A percentile compares a stretch with the other conserved stretches of the same genome.
phyloP scores from a whole-genome alignment of 768 basidiomycete genomes.

The Tephrocybe rancida region DNA sequence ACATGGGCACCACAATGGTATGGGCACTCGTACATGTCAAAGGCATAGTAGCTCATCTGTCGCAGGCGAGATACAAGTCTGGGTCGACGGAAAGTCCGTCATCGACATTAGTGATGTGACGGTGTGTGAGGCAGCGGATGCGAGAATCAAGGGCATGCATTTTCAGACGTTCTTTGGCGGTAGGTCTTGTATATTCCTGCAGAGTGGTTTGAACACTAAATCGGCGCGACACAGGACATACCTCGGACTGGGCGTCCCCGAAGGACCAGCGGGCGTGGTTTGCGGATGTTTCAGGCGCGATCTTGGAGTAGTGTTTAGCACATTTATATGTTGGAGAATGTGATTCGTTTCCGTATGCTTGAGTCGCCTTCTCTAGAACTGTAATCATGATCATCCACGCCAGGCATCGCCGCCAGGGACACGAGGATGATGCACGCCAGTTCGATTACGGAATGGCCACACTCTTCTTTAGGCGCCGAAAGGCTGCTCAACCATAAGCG shows the following conservation, averaged over 20 bases:
- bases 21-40: too few relatives aligned
- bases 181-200: constrained; percentile 21
- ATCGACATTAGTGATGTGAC: constrained; percentile 51
- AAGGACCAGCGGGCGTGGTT: constrained; percentile 58
- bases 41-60: too few relatives aligned
- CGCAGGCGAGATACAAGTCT: constrained; percentile 68
- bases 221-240: constrained; percentile 39
- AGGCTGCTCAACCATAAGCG: too few relatives aligned
- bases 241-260: constrained; percentile 61
- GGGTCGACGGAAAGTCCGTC: constrained; percentile 61
- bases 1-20: constrained; percentile 59
- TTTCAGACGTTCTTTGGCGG: constrained; percentile 83
- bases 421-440: too few relatives aligned
- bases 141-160: constrained; percentile 67
- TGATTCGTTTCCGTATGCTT: too few relatives aligned
- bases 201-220: neutral
- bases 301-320: constrained; percentile 22
- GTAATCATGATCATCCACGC: too few relatives aligned
- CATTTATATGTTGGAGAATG: neutral
- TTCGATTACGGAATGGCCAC: too few relatives aligned
- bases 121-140: constrained; percentile 43
- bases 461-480: too few relatives aligned
- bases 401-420: too few relatives aligned
- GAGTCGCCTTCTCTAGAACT: too few relatives aligned
- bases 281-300: constrained; percentile 49